Conservation (phyloP, 2,329 filamentous ascomycete genomes). For the Colletotrichum tofieldiae region DNA sequence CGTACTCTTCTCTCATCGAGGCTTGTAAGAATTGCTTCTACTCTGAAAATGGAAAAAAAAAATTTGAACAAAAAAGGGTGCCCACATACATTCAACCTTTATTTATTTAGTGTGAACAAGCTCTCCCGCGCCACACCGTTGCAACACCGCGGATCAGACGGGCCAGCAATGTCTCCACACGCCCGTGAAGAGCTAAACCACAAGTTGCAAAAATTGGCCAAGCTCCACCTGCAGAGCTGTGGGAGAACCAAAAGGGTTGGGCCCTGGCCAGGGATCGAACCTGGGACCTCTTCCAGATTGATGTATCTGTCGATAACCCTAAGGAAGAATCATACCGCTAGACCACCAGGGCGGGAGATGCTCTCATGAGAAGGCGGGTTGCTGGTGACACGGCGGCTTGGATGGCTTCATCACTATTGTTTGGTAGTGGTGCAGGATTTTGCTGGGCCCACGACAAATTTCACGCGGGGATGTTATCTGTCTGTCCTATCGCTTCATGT, state of each 20-base stretch:
- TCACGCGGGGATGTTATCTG: background rate
- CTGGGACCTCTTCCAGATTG: conserved; percentile 22
- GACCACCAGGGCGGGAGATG: background rate
- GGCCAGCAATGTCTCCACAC: background rate
- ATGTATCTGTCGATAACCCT: background rate
- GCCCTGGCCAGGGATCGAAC: conserved; percentile 27
- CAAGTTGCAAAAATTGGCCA: background rate
- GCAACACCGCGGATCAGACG: background rate
- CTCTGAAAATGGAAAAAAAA: too few relatives aligned
- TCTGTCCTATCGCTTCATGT: too few relatives aligned
- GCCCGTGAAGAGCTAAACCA: background rate
- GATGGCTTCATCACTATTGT: background rate
- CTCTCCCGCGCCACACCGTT: too few relatives aligned
- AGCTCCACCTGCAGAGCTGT: background rate
- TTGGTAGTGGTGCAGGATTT: background rate
- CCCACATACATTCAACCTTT: too few relatives aligned
- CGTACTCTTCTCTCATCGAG: too few relatives aligned
- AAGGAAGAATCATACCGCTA: conserved; percentile 29
- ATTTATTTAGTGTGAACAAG: too few relatives aligned
- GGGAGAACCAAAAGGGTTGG: background rate
- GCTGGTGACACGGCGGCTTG: background rate
- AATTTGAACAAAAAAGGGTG: too few relatives aligned
- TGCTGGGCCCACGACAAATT: background rate
- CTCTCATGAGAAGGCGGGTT: background rate
- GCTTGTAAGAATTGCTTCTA: too few relatives aligned